Evolutionary conservation across 2,329 filamentous ascomycete species (phyloP).

Genomic region (Claviceps paspali): DNA sequence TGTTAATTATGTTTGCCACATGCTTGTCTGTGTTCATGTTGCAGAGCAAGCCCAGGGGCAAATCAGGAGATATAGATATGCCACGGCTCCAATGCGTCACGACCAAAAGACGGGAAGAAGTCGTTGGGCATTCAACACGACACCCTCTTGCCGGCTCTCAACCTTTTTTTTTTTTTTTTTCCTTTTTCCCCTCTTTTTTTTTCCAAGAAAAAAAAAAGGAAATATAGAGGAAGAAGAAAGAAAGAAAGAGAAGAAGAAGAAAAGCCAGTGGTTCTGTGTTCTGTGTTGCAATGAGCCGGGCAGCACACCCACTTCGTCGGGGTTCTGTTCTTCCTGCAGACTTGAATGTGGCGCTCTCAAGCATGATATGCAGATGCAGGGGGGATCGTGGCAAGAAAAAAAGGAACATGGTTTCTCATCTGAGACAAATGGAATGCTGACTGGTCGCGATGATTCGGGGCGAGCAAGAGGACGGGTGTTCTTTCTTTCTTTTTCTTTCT

Average conservation of each 20-base stretch:
- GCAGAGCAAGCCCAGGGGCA: background rate
- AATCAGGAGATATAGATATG: background rate
- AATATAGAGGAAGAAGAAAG: no score
- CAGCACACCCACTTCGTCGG: background rate
- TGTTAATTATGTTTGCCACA: background rate
- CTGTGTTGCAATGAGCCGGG: background rate
- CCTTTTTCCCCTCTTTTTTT: no score
- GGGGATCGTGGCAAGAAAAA: no score
- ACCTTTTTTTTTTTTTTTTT: no score
- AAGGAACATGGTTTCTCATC: no score
- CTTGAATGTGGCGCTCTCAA: background rate
- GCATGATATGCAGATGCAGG: constrained; percentile 1
- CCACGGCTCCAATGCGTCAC: background rate
- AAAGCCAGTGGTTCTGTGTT: background rate
- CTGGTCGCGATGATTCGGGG: no score
- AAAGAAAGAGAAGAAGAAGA: no score
- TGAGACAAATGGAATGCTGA: no score
- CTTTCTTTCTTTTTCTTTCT: no score
- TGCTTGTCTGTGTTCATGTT: background rate
- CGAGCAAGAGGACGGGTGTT: no score
- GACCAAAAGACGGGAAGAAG: background rate
- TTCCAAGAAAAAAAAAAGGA: no score
- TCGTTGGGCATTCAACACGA: constrained; percentile 3
- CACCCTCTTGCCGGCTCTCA: background rate
- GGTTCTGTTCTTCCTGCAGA: background rate